Evolutionary conservation across 75 land plant species (phyloP).

Genomic region (Sequoia sempervirens): DNA sequence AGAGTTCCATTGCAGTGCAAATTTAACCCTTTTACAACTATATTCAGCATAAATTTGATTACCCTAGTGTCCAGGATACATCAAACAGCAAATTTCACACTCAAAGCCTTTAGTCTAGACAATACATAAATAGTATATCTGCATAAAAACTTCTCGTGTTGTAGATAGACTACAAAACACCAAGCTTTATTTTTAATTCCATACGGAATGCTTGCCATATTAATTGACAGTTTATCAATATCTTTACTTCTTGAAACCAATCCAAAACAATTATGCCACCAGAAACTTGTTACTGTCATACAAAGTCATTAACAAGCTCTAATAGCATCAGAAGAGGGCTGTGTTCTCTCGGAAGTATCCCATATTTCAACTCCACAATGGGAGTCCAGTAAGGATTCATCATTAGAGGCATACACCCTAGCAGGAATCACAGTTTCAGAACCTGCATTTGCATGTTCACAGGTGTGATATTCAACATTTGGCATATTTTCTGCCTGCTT

Average conservation of each 20-base stretch:
- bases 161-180: neutral
- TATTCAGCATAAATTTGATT: neutral
- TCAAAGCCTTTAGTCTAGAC: neutral
- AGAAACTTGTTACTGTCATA: neutral
- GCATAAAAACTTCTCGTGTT: neutral
- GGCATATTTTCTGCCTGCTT: slow-evolving; percentile 11
- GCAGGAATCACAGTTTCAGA: neutral
- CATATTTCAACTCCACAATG: slow-evolving; percentile 7
- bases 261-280: neutral
- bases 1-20: neutral
- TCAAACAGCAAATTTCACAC: neutral
- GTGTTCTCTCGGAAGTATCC: neutral
- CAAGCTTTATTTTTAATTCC: neutral
- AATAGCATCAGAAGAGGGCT: neutral
- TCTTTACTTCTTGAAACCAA: neutral
- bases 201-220: neutral
- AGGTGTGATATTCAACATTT: neutral
- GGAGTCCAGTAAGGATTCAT: neutral
- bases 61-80: neutral
- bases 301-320: neutral
- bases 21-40: neutral
- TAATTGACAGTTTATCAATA: neutral
- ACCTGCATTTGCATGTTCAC: neutral
- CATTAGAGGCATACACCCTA: neutral
- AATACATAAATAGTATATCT: neutral